Evolutionary conservation across 805 yeast species (phyloP).

Genomic region (Metschnikowia hibisci): DNA sequence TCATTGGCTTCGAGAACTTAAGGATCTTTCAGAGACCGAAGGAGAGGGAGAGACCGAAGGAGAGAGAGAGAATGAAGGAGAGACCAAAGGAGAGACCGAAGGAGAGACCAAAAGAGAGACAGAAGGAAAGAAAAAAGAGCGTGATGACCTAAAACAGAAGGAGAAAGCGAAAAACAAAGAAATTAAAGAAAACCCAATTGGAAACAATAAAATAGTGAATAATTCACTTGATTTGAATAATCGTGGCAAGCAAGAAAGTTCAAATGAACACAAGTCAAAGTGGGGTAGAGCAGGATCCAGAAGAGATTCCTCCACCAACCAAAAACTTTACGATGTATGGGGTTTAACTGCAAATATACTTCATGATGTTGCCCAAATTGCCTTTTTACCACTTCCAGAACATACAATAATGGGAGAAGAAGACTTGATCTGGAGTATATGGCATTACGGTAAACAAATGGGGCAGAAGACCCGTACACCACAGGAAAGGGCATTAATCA

Average conservation of each 20-base stretch:
- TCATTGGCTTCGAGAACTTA: slow-evolving; percentile 56
- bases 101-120: no score
- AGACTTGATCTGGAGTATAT: slow-evolving; percentile 55
- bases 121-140: no score
- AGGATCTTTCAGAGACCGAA: slow-evolving; percentile 55
- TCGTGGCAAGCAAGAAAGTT: no score
- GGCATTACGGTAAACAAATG: slow-evolving; percentile 55
- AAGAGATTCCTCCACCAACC: slow-evolving; percentile 36
- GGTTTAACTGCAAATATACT: slow-evolving; percentile 77
- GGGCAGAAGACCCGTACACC: slow-evolving; percentile 41
- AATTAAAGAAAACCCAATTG: slow-evolving; percentile 1
- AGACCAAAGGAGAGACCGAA: no score
- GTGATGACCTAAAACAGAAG: no score
- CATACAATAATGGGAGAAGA: slow-evolving; percentile 52
- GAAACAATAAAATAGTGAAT: no score
- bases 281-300: slow-evolving; percentile 43
- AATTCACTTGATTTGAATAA: no score
- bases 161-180: slow-evolving; percentile 1
- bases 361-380: slow-evolving; percentile 62
- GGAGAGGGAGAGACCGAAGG: slow-evolving; percentile 22
- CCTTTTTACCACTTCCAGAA: slow-evolving; percentile 24
- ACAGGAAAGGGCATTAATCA: slow-evolving; percentile 54
- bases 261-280: slow-evolving; percentile 17
- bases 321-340: slow-evolving; percentile 68
- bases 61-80: slow-evolving; percentile 22